Conservation (phyloP, 441 rosid species). For the Gossypium davidsonii region DNA sequence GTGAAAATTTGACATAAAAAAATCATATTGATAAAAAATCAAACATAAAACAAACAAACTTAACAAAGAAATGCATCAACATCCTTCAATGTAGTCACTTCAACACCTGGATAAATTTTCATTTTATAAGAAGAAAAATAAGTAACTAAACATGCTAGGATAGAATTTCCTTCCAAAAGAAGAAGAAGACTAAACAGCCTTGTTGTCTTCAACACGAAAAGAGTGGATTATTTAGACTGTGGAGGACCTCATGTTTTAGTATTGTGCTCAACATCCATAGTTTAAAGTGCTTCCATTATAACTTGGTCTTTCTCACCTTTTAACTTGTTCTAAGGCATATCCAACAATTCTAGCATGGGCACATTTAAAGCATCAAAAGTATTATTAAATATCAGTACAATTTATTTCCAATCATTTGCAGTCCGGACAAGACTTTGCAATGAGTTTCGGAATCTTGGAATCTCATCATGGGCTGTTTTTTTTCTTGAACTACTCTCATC, state of each 20-base stretch:
- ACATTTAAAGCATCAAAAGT: neutral
- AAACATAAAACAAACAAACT: neutral
- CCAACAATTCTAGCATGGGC: neutral
- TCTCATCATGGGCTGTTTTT: neutral
- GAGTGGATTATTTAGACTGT: neutral
- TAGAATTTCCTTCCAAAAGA: neutral
- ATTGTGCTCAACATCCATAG: neutral
- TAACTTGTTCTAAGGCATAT: neutral
- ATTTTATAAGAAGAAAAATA: neutral
- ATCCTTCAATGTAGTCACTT: neutral
- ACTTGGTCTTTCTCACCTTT: neutral
- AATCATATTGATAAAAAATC: neutral
- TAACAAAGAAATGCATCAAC: neutral
- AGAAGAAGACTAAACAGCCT: neutral
- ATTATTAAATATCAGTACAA: neutral
- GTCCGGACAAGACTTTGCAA: neutral
- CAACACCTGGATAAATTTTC: neutral
- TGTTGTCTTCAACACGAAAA: neutral
- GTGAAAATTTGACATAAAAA: slow-evolving; percentile 13
- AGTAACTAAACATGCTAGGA: neutral
- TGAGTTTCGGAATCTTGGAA: neutral
- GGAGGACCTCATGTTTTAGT: neutral
- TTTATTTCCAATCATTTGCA: neutral
- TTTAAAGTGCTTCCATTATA: neutral
- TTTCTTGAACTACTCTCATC: neutral